Conservation (phyloP, 257 asterid species). For the Phtheirospermum japonicum region DNA sequence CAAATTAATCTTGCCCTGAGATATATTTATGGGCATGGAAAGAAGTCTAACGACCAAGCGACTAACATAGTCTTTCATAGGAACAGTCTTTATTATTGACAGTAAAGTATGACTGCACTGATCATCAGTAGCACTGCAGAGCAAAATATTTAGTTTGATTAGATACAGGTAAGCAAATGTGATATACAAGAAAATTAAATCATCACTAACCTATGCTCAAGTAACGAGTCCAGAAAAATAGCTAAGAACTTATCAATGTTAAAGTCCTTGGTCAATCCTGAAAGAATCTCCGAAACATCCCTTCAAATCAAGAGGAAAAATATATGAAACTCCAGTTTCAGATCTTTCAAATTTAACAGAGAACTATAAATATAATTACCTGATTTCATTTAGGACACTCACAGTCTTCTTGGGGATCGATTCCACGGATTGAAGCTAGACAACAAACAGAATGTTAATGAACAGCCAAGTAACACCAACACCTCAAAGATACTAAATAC, state of each 20-base stretch:
- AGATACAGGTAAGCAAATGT: constrained; percentile 3
- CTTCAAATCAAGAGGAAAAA: constrained; percentile 40
- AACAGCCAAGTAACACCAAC: constrained; percentile 15
- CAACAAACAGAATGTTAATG: constrained; percentile 23
- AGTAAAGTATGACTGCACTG: constrained; percentile 41
- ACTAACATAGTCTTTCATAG: constrained; percentile 51
- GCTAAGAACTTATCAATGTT: constrained; percentile 68
- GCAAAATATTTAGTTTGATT: constrained; percentile 24
- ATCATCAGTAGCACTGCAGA: constrained; percentile 65
- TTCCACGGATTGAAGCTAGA: constrained; percentile 71
- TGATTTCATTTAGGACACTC: constrained; percentile 50
- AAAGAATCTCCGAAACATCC: constrained; percentile 58
- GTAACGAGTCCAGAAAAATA: constrained; percentile 69
- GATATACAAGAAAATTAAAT: neutral
- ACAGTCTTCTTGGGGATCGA: constrained; percentile 73
- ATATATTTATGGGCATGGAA: constrained; percentile 35
- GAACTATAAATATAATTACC: constrained; percentile 39
- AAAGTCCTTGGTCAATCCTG: constrained; percentile 63
- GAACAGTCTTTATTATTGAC: constrained; percentile 52
- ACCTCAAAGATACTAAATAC: constrained; percentile 1
- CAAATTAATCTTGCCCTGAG: constrained; percentile 40
- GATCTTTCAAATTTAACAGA: constrained; percentile 20
- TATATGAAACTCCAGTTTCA: constrained; percentile 19
- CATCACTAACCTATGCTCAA: constrained; percentile 66
- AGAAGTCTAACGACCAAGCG: constrained; percentile 55